Percentiles rank a stretch among this genome's conserved stretches.
Evolutionary conservation across 768 basidiomycete species (phyloP).

Genomic region (Cystofilobasidium macerans): DNA sequence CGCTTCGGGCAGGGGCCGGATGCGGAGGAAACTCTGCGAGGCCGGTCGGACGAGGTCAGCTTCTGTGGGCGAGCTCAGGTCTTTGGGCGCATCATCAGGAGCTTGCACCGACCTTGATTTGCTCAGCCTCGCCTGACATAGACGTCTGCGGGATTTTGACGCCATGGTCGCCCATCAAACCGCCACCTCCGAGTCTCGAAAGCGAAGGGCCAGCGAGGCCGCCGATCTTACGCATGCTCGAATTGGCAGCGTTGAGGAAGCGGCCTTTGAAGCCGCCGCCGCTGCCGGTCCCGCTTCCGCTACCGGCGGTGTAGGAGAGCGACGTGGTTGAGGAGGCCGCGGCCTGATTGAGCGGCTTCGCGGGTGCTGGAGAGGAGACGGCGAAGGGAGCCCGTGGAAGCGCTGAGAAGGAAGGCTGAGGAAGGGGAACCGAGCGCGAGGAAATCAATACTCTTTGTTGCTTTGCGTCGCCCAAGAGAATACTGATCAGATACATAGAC

Average conservation of each 20-base stretch:
- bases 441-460: too few relatives aligned
- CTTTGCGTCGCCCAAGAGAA: neutral
- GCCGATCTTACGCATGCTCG: conserved; percentile 20
- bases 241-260: conserved; percentile 20
- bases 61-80: neutral
- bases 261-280: conserved; percentile 19
- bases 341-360: too few relatives aligned
- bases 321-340: neutral
- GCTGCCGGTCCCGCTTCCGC: neutral
- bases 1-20: conserved; percentile 34
- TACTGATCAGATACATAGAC: neutral
- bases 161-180: neutral
- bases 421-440: too few relatives aligned
- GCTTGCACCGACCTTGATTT: conserved; percentile 18
- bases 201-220: neutral
- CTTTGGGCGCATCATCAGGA: neutral
- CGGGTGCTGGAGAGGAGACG: neutral
- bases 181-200: neutral
- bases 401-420: neutral
- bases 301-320: neutral
- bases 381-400: neutral
- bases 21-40: conserved; percentile 36
- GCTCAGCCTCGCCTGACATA: conserved; percentile 6
- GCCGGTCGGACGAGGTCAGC: neutral
- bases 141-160: neutral